Conservation (phyloP, 345 rosid genomes). For the Streptanthus diversifolius region DNA sequence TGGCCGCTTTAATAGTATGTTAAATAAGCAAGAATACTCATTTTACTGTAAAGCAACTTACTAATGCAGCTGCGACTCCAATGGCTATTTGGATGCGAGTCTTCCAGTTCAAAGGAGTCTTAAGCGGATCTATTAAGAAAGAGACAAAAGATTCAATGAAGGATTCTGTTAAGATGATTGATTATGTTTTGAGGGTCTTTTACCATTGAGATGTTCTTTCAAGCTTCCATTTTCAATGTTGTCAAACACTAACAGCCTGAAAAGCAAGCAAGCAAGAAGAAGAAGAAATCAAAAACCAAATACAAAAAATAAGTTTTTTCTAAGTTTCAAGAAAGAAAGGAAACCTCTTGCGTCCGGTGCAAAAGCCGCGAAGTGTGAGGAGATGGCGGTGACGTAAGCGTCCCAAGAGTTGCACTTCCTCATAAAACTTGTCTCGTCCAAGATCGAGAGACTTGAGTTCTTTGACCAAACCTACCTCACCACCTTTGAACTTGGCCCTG, state of each 20-base stretch:
- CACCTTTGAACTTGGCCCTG: constrained; percentile 68
- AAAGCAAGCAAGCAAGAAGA: constrained; percentile 9
- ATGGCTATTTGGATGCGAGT: constrained; percentile 70
- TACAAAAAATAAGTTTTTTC: neutral
- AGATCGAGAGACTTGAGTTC: constrained; percentile 52
- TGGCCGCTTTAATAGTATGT: neutral
- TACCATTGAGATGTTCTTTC: constrained; percentile 88
- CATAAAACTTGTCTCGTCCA: constrained; percentile 51
- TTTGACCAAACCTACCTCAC: constrained; percentile 63
- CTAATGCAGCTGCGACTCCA: constrained; percentile 96
- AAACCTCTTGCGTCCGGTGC: constrained; percentile 66
- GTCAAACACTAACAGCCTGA: constrained; percentile 78
- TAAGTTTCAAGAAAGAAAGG: neutral
- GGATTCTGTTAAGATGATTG: neutral
- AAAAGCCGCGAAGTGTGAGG: constrained; percentile 81
- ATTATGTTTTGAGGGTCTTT: neutral
- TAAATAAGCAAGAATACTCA: neutral
- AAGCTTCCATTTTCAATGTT: constrained; percentile 83
- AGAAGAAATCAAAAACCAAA: constrained; percentile 1
- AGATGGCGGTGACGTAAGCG: constrained; percentile 91
- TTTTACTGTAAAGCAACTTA: constrained; percentile 35
- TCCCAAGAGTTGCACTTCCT: constrained; percentile 70
- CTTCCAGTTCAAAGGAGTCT: constrained; percentile 89
- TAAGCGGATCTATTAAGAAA: constrained; percentile 74
- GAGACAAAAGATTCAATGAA: neutral